phyloP scores from a whole-genome alignment of 768 basidiomycete genomes.

The Panaeolus cyanescens region DNA sequence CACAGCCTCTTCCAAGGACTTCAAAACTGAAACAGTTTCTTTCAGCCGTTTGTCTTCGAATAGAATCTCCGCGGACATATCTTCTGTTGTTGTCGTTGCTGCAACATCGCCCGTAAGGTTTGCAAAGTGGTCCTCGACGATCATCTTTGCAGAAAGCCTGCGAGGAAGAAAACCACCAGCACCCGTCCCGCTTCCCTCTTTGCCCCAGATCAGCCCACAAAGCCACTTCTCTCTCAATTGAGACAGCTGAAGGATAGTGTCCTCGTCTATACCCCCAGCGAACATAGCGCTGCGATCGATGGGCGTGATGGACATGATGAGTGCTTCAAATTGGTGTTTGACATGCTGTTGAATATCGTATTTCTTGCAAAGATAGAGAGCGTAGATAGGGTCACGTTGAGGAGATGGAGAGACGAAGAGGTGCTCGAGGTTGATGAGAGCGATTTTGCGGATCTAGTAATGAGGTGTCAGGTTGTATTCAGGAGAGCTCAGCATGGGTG shows the following conservation, averaged over 20 bases:
- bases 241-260: neutral
- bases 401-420: neutral
- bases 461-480: too few species aligned
- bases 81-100: too few species aligned
- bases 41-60: neutral
- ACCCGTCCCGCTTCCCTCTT: neutral
- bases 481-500: too few species aligned
- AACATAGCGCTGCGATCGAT: neutral
- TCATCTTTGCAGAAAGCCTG: neutral
- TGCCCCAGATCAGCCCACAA: neutral
- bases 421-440: neutral
- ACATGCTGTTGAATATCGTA: neutral
- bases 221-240: neutral
- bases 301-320: neutral
- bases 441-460: too few species aligned
- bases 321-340: neutral
- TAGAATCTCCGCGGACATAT: neutral
- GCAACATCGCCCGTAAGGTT: too few species aligned
- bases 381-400: neutral
- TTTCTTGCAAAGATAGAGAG: neutral
- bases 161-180: neutral
- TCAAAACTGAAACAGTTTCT: too few species aligned
- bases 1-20: too few species aligned
- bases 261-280: neutral
- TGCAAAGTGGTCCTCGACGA: neutral